Evolutionary conservation across 2,329 filamentous ascomycete genomes (phyloP).

Genomic region (Endothia cerciana): DNA sequence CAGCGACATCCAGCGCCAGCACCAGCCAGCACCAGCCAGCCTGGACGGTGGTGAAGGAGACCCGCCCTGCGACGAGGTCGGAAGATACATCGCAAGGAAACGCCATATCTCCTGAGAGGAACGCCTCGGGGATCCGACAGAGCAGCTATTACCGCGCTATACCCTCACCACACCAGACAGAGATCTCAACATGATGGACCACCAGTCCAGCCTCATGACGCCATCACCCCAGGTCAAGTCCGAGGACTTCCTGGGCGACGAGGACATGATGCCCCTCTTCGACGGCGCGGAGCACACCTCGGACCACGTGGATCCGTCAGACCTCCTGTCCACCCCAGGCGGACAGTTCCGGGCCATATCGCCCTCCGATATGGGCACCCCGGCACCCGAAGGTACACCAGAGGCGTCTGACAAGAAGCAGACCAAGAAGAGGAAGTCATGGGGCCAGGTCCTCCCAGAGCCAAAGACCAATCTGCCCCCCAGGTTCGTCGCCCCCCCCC

Average conservation of each 20-base stretch:
- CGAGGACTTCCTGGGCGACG: conserved; percentile 57
- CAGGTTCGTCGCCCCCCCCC: conserved; percentile 60
- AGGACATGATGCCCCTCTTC: conserved; percentile 54
- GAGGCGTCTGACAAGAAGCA: conserved; percentile 59
- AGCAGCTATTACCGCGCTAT: conserved; percentile 27
- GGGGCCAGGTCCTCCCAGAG: conserved; percentile 95
- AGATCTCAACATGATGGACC: conserved; percentile 24
- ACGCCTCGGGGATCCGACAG: conserved; percentile 11
- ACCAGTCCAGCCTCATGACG: conserved; percentile 35
- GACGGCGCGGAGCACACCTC: conserved; percentile 43
- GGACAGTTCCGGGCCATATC: conserved; percentile 11
- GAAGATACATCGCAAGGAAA: too few relatives aligned
- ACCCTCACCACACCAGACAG: conserved; percentile 34
- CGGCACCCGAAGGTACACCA: conserved; percentile 30
- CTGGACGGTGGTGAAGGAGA: too few relatives aligned
- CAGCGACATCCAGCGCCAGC: too few relatives aligned
- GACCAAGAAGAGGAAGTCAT: conserved; percentile 97
- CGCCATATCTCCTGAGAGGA: too few relatives aligned
- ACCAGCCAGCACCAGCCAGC: too few relatives aligned
- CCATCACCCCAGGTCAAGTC: conserved; percentile 53
- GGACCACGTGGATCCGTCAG: conserved; percentile 47
- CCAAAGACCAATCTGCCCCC: conserved; percentile 96
- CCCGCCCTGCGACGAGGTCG: too few relatives aligned
- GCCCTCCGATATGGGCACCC: conserved; percentile 26
- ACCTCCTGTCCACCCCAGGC: conserved; percentile 38